phyloP scores from a whole-genome alignment of 2,329 filamentous ascomycete genomes.

The Colletotrichum sp. region DNA sequence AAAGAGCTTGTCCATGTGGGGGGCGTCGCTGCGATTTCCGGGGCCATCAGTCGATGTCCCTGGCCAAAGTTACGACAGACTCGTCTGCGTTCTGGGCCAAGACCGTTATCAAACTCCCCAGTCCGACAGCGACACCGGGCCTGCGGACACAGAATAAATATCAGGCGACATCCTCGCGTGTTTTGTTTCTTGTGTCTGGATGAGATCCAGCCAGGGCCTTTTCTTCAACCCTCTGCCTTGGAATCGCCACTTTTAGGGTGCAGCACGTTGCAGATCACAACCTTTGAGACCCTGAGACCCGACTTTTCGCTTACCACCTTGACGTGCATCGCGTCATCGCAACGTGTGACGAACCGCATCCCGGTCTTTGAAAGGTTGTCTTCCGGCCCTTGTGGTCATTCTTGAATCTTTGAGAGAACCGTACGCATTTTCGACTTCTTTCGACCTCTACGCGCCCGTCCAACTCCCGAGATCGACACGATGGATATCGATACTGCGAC shows the following conservation, averaged over 20 bases:
- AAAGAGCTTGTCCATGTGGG: constrained; percentile 14
- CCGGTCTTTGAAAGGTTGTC: neutral
- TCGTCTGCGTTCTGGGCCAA: neutral
- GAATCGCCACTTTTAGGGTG: constrained; percentile 4
- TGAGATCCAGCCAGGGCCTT: neutral
- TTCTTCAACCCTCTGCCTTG: neutral
- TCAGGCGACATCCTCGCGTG: neutral
- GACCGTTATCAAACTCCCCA: constrained; percentile 11
- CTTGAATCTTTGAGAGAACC: neutral
- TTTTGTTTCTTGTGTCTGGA: neutral
- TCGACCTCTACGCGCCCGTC: neutral
- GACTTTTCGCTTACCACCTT: neutral
- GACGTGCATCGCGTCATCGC: constrained; percentile 18
- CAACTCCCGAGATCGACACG: neutral
- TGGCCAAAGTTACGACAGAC: neutral
- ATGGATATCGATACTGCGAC: constrained; percentile 20
- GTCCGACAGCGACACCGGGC: neutral
- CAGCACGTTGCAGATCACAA: constrained; percentile 6
- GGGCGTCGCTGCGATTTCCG: constrained; percentile 5
- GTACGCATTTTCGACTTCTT: neutral
- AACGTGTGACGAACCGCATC: neutral
- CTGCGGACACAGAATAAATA: constrained; percentile 9
- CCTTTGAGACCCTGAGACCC: neutral
- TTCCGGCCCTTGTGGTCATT: neutral
- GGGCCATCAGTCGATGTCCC: constrained; percentile 6